These are phyloP conservation scores for Heliamphora exappendiculata DNA, from an alignment of 148 eudicot species.

Conservation along the genomic window DNA sequence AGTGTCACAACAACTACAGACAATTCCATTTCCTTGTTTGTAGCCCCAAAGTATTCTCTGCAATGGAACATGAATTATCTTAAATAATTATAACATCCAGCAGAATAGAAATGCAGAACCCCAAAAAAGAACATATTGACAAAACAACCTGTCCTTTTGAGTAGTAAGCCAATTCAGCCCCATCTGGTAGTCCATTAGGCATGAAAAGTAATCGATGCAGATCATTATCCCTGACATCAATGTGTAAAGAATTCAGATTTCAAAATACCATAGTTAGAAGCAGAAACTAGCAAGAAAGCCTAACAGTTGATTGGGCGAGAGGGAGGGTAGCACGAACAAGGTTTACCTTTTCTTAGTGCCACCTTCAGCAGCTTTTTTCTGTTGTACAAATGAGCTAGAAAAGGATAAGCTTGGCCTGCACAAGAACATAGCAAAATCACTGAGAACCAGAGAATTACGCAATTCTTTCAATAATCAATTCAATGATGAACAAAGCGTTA, in stretches of 20 bases:
- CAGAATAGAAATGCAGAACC: not conserved
- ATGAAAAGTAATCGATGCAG: conserved; percentile 75
- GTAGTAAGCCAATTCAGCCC: conserved; percentile 78
- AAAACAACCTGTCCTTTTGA: conserved; percentile 75
- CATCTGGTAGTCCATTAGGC: conserved; percentile 97
- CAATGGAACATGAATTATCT: not conserved
- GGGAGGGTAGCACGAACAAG: not conserved
- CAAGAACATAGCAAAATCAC: not conserved
- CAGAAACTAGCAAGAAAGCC: not conserved
- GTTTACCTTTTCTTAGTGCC: conserved; percentile 14
- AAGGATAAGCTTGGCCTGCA: conserved; percentile 10
- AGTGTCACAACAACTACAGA: conserved; percentile 64
- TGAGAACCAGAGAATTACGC: conserved; percentile 1
- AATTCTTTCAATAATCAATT: not conserved
- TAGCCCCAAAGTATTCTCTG: conserved; percentile 76
- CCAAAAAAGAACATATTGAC: not conserved
- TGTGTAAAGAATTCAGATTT: conserved; percentile 6
- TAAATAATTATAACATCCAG: conserved; percentile 22
- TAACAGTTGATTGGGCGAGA: not conserved
- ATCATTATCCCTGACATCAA: conserved; percentile 78
- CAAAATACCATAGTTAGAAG: conserved; percentile 6
- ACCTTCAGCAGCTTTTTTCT: conserved; percentile 12
- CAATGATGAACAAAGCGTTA: no score
- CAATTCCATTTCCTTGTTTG: conserved; percentile 87
- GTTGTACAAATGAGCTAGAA: not conserved